These are phyloP conservation scores for Pestalotiopsis sp. DNA, from an alignment of 2,329 filamentous ascomycete species.

Conservation along the genomic window DNA sequence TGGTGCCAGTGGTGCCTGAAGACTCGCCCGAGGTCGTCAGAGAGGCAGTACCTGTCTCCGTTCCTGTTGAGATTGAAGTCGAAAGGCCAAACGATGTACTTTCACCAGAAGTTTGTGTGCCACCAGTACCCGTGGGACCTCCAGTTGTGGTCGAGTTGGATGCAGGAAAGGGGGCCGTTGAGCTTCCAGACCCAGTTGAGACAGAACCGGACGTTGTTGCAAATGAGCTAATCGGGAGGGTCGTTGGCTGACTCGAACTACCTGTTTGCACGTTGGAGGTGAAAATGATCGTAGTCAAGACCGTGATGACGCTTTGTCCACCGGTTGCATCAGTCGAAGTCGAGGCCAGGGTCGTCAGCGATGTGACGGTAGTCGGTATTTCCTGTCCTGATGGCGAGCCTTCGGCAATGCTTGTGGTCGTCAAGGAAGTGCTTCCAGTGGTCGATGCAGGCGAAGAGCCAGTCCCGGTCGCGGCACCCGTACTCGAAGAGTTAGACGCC, in stretches of 20 bases:
- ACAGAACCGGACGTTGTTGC: background rate
- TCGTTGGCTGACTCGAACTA: background rate
- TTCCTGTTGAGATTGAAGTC: background rate
- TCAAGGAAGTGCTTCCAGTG: background rate
- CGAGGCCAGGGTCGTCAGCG: conserved; percentile 10
- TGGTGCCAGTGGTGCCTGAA: background rate
- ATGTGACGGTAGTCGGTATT: background rate
- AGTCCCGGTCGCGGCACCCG: background rate
- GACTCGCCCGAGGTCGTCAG: background rate
- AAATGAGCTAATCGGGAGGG: background rate
- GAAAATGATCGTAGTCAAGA: background rate
- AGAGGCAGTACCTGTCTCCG: background rate
- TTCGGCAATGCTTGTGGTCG: background rate
- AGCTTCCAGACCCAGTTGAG: conserved; percentile 7
- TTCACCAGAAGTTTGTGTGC: background rate
- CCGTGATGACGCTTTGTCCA: background rate
- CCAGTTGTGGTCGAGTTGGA: conserved; percentile 13
- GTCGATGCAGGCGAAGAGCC: background rate
- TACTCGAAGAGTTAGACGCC: background rate
- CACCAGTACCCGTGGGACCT: conserved; percentile 12
- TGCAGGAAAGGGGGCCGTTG: conserved; percentile 15
- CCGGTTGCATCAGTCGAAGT: background rate
- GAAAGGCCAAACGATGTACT: background rate
- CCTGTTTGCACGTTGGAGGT: background rate
- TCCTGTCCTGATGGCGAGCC: background rate